Conservation (phyloP, 2,329 filamentous ascomycete species). For the Alternaria alternata region DNA sequence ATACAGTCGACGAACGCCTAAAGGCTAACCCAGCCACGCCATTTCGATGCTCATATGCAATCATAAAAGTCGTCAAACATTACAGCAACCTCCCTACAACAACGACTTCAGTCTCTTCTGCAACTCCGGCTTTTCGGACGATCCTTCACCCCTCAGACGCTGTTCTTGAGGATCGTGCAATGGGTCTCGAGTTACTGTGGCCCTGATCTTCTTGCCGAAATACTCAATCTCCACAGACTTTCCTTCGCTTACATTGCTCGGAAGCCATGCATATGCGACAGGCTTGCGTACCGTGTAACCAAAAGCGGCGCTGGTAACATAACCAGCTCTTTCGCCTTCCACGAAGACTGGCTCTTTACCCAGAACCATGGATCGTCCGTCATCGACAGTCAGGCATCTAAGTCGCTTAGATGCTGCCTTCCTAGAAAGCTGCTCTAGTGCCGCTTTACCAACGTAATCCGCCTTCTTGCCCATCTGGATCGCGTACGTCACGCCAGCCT, state of each 20-base stretch:
- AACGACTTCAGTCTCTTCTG: slow-evolving; percentile 34
- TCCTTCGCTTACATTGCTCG: slow-evolving; percentile 57
- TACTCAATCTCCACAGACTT: slow-evolving; percentile 67
- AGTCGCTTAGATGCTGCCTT: slow-evolving; percentile 49
- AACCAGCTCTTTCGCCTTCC: slow-evolving; percentile 59
- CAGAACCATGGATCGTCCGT: slow-evolving; percentile 64
- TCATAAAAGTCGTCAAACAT: slow-evolving; percentile 24
- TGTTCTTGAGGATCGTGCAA: slow-evolving; percentile 56
- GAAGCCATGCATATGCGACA: slow-evolving; percentile 67
- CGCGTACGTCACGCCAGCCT: slow-evolving; percentile 64
- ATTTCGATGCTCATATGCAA: slow-evolving; percentile 13
- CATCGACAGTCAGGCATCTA: slow-evolving; percentile 64
- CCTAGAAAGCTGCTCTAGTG: slow-evolving; percentile 55
- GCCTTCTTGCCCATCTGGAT: slow-evolving; percentile 58
- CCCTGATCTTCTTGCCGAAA: slow-evolving; percentile 63
- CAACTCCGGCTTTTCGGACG: slow-evolving; percentile 25
- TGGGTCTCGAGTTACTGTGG: slow-evolving; percentile 63
- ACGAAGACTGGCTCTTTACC: slow-evolving; percentile 69
- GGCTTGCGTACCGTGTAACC: slow-evolving; percentile 67
- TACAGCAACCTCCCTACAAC: slow-evolving; percentile 22
- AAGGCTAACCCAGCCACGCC: slow-evolving; percentile 2
- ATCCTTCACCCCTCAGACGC: slow-evolving; percentile 42
- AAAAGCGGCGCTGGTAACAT: slow-evolving; percentile 69
- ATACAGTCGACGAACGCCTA: not conserved
- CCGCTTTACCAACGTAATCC: slow-evolving; percentile 61